Conservation (phyloP, 148 eudicot genomes). For the Simmondsia chinensis region DNA sequence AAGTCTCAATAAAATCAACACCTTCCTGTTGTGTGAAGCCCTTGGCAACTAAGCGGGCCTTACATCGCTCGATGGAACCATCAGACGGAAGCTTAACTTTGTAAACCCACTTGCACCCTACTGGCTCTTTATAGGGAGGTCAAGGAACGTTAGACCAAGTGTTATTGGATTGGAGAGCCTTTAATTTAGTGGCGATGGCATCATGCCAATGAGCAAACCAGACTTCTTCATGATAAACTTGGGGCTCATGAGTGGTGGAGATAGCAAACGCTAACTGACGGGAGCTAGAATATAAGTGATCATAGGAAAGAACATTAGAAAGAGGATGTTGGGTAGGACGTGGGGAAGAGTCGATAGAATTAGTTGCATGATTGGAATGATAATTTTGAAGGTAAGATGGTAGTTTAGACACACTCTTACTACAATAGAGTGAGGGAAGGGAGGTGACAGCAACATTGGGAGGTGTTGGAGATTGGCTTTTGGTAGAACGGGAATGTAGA, state of each 20-base stretch:
- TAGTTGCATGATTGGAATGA: too few species aligned
- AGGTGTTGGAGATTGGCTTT: too few species aligned
- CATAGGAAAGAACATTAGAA: too few species aligned
- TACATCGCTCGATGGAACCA: neutral
- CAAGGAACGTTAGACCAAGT: neutral
- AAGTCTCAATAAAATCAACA: neutral
- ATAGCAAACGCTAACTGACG: neutral
- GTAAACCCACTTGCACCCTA: neutral
- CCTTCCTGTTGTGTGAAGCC: neutral
- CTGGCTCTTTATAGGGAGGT: neutral
- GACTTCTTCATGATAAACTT: too few species aligned
- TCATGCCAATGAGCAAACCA: neutral
- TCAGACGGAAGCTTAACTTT: neutral
- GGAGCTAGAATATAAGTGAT: neutral
- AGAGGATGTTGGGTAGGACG: too few species aligned
- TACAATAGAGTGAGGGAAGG: too few species aligned
- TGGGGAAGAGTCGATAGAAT: too few species aligned
- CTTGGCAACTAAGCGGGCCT: neutral
- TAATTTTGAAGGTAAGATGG: too few species aligned
- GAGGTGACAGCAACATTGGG: too few species aligned
- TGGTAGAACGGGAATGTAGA: too few species aligned
- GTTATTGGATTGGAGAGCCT: neutral
- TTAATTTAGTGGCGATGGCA: neutral
- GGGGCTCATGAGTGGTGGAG: neutral
- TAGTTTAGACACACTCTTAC: too few species aligned